Evolutionary conservation across 1,139 yeast species (phyloP).

Genomic region (Geotrichum restrictum): DNA sequence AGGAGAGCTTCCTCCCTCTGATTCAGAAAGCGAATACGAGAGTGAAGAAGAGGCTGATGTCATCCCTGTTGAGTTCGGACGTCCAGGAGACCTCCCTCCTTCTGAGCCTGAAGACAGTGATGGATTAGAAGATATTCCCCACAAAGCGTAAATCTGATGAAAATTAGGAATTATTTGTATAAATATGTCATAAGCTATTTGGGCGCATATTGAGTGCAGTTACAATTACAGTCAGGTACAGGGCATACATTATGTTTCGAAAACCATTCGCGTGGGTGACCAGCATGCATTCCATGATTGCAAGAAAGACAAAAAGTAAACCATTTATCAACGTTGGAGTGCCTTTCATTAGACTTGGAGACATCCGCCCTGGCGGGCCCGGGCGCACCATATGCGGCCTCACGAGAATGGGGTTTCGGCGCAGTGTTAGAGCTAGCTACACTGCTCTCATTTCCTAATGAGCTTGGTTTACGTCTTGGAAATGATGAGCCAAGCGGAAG

Average conservation of each 20-base stretch:
- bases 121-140: constrained; percentile 28
- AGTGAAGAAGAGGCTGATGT: constrained; percentile 28
- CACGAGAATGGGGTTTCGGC: background rate
- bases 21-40: constrained; percentile 30
- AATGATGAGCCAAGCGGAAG: constrained; percentile 66
- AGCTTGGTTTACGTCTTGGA: constrained; percentile 38
- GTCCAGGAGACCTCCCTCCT: constrained; percentile 34
- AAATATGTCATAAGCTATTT: constrained; percentile 3
- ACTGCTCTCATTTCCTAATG: background rate
- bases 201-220: constrained; percentile 48
- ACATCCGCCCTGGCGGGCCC: constrained; percentile 19
- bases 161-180: constrained; percentile 24
- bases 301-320: constrained; percentile 88
- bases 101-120: constrained; percentile 30
- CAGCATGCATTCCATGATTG: constrained; percentile 91
- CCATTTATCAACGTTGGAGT: constrained; percentile 45
- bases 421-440: background rate
- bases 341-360: constrained; percentile 20
- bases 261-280: constrained; percentile 96
- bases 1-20: constrained; percentile 35
- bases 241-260: constrained; percentile 84
- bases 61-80: constrained; percentile 21
- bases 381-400: background rate
- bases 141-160: constrained; percentile 19
- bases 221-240: constrained; percentile 86